These are phyloP conservation scores for Cucurbita maxima DNA, from an alignment of 306 rosid genomes.

Conservation along the genomic window DNA sequence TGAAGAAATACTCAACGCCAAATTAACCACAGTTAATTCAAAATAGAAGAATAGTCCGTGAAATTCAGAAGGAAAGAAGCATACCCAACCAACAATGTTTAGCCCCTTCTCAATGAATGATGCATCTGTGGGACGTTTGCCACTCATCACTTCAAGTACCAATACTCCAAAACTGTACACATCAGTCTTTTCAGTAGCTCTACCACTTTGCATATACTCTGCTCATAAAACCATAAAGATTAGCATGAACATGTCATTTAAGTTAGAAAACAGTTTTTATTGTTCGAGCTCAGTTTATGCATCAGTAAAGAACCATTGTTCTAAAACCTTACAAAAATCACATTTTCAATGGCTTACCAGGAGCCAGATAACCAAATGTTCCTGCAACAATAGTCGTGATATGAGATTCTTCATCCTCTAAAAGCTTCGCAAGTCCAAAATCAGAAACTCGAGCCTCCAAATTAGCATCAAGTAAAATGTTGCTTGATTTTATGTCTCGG, in stretches of 20 bases:
- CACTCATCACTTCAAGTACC: slow-evolving; percentile 85
- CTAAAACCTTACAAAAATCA: background rate
- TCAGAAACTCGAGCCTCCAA: slow-evolving; percentile 96
- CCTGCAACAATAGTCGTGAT: slow-evolving; percentile 97
- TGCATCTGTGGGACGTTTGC: slow-evolving; percentile 96
- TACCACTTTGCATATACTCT: slow-evolving; percentile 99
- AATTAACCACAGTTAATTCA: background rate
- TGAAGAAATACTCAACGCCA: background rate
- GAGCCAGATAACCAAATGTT: slow-evolving; percentile 97
- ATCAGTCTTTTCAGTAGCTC: slow-evolving; percentile 96
- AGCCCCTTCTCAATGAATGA: slow-evolving; percentile 90
- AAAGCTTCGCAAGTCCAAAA: slow-evolving; percentile 93
- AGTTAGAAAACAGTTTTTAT: background rate
- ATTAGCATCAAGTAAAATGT: slow-evolving; percentile 86
- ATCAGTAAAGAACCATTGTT: background rate
- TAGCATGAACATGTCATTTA: background rate
- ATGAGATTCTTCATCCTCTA: slow-evolving; percentile 95
- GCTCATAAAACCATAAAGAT: slow-evolving; percentile 16
- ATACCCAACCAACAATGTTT: slow-evolving; percentile 98
- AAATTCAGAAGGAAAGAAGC: slow-evolving; percentile 9
- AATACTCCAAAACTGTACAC: slow-evolving; percentile 92
- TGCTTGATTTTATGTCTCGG: slow-evolving; percentile 94
- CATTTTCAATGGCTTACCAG: slow-evolving; percentile 38
- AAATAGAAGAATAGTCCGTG: background rate
- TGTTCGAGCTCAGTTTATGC: background rate